These are phyloP conservation scores for Lycium ferocissimum DNA, from an alignment of 257 asterid genomes.

Conservation along the genomic window DNA sequence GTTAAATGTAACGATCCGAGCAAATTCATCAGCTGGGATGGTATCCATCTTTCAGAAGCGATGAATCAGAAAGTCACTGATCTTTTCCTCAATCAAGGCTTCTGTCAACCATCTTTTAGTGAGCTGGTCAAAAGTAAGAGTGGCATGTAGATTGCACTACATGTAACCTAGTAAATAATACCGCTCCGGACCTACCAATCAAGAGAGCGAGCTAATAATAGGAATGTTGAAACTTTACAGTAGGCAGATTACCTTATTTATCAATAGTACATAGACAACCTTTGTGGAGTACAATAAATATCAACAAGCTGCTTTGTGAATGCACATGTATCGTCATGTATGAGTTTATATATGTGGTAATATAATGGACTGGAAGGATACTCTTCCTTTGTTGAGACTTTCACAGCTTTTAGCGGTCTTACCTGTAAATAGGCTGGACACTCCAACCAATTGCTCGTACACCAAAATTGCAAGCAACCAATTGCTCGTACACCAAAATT, in stretches of 20 bases:
- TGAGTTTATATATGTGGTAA: not conserved
- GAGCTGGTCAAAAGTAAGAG: slow-evolving; percentile 42
- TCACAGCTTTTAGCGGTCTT: slow-evolving; percentile 8
- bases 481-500: not conserved
- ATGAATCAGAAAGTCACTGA: slow-evolving; percentile 47
- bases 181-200: slow-evolving; percentile 41
- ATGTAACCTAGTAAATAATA: not conserved
- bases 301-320: slow-evolving; percentile 19
- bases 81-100: slow-evolving; percentile 54
- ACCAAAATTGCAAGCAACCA: not conserved
- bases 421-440: slow-evolving; percentile 12
- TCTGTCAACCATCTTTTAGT: slow-evolving; percentile 44
- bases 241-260: not conserved
- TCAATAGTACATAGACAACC: not conserved
- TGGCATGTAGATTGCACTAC: slow-evolving; percentile 19
- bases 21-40: slow-evolving; percentile 49
- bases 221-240: slow-evolving; percentile 16
- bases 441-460: slow-evolving; percentile 16
- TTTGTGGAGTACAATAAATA: slow-evolving; percentile 26
- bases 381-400: slow-evolving; percentile 16
- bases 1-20: slow-evolving; percentile 44
- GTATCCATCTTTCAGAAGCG: slow-evolving; percentile 50
- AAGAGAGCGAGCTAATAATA: slow-evolving; percentile 41
- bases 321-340: not conserved
- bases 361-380: not conserved